These are phyloP conservation scores for Saksenaea vasiformis DNA, from an alignment of 371 early-diverging fungal species.

Conservation along the genomic window DNA sequence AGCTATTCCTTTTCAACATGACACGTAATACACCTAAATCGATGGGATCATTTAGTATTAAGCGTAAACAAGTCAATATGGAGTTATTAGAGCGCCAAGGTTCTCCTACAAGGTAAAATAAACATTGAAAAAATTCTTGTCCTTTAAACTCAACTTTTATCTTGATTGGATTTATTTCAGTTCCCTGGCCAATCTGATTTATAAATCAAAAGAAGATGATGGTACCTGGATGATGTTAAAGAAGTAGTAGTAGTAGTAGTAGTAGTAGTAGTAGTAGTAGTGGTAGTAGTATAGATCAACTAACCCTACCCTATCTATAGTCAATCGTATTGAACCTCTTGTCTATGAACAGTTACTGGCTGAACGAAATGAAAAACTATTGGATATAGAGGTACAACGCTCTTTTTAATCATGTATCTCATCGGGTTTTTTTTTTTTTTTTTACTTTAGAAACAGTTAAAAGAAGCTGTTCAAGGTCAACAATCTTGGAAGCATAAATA, in stretches of 20 bases:
- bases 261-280: too few species aligned
- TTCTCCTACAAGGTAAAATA: not conserved
- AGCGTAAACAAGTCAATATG: constrained; percentile 11
- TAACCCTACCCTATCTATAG: not conserved
- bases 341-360: constrained; percentile 3
- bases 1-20: not conserved
- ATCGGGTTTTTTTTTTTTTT: too few species aligned
- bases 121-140: not conserved
- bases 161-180: constrained; percentile 7
- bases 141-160: constrained; percentile 5
- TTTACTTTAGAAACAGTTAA: constrained; percentile 2
- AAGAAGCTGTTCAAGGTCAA: not conserved
- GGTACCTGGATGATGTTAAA: not conserved
- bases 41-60: constrained; percentile 1
- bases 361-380: not conserved
- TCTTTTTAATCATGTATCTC: too few species aligned
- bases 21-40: not conserved
- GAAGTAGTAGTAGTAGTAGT: too few species aligned
- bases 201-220: not conserved
- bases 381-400: not conserved
- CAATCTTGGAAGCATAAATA: constrained; percentile 30
- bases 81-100: not conserved
- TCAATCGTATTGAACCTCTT: not conserved
- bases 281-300: not conserved
- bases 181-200: not conserved